Evolutionary conservation across 2,329 filamentous ascomycete genomes (phyloP), one percentile per base, ranked within the genome.

Genomic region (Diaporthe sp.): DNA sequence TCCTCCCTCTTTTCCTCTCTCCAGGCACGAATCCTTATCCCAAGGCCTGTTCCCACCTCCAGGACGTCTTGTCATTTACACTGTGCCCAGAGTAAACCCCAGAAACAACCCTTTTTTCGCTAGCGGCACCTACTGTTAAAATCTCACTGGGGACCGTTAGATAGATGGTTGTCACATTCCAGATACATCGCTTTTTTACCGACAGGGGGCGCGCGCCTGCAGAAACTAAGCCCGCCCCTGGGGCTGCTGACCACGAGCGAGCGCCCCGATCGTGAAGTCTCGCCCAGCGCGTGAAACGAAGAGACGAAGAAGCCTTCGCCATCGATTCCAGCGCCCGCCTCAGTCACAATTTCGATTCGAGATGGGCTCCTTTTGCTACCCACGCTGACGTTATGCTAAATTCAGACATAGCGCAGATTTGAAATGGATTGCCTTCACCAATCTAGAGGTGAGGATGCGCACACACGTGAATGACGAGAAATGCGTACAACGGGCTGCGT

Each of bases 11-110:
- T 78, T 77, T 79, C 80, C 50, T 73, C 78, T 75, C 81, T 80
- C 81, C 79, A 88, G 93, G 93, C 94, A 93, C 91, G 87, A 89
- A 91, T 93, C 95, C 96, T 98, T 98, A 98, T 98, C 96, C 91
- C 96, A 95, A 95, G 92, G 90, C 92, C 88, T 88, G 88, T 88
- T 54, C 72, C 74, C 67, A 75, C 84, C 85, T 87, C 91, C 89
- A 93, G 89, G 90, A 92, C 90, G 92, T 93, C 90, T 90, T 95
- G 95, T 96, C 96, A 98, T 98, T 97, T 89, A 85, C 91, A 85
- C 54, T 87, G 92, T 97, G 96, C 94, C 94, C 84, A 98, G 94
- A 98, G 83, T 83, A 87, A 94, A 86, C 82, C 80, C 82, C 83
- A 82, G 77, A 86, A 30, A 92, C 93, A 94, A 93, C 69, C 93